Evolutionary conservation across 305 asterid species (phyloP).

Genomic region (Euphrasia arctica): DNA sequence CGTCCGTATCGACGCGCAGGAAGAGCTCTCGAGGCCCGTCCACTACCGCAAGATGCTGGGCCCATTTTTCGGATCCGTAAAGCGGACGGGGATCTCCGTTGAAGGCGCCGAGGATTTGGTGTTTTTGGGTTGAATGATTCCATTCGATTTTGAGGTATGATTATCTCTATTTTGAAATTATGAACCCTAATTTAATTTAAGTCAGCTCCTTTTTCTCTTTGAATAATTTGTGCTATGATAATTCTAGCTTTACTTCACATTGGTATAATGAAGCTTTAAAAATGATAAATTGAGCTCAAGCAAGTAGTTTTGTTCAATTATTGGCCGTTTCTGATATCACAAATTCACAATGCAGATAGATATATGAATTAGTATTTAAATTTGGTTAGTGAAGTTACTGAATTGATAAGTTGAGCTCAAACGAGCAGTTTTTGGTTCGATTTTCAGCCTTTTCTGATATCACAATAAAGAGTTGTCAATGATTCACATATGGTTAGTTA

Average conservation of each 20-base stretch:
- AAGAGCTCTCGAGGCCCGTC: constrained; percentile 54
- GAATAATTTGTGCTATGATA: too few relatives aligned
- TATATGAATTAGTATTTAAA: too few relatives aligned
- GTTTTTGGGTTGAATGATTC: constrained; percentile 36
- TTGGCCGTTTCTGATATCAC: too few relatives aligned
- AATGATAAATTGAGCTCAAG: too few relatives aligned
- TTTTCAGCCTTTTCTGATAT: neutral
- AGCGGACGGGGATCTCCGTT: constrained; percentile 49
- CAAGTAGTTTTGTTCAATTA: too few relatives aligned
- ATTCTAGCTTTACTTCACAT: too few relatives aligned
- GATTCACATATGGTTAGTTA: too few relatives aligned
- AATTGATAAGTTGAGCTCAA: neutral
- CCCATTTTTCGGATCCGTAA: constrained; percentile 53
- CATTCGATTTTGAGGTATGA: constrained; percentile 23
- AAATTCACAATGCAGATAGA: too few relatives aligned
- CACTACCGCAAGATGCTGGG: constrained; percentile 53
- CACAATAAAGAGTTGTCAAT: too few relatives aligned
- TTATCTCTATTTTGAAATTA: neutral
- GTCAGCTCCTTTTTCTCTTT: neutral
- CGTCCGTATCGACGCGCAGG: constrained; percentile 53
- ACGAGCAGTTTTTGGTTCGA: neutral
- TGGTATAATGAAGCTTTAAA: too few relatives aligned
- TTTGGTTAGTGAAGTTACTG: neutral
- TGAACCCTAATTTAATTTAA: neutral
- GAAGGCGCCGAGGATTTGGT: constrained; percentile 53